A percentile compares a stretch with the other conserved stretches of the same genome.
phyloP scores from a whole-genome alignment of 495 filamentous ascomycete species.

The Niebla homalea region DNA sequence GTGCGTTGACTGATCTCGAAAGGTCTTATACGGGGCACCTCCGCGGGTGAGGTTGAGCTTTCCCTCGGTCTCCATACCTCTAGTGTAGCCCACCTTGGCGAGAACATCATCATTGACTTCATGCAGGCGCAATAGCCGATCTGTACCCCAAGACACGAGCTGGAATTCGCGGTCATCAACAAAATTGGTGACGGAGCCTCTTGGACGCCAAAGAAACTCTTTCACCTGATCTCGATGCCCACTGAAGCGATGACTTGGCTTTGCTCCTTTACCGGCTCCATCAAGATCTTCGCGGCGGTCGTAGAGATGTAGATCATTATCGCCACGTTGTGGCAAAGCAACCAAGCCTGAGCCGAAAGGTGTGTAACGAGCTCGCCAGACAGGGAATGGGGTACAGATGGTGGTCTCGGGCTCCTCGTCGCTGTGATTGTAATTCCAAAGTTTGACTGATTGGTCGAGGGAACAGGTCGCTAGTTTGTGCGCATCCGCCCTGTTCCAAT shows the following conservation, averaged over 20 bases:
- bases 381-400: slow-evolving; percentile 70
- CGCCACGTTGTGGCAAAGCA: slow-evolving; percentile 84
- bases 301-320: slow-evolving; percentile 75
- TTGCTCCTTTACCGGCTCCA: slow-evolving; percentile 32
- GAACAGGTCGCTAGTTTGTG: slow-evolving; percentile 75
- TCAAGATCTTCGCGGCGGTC: slow-evolving; percentile 44
- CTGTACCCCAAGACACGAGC: slow-evolving; percentile 83
- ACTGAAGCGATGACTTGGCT: slow-evolving; percentile 50
- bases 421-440: slow-evolving; percentile 69
- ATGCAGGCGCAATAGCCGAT: slow-evolving; percentile 70
- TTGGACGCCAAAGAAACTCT: slow-evolving; percentile 83
- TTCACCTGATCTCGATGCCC: slow-evolving; percentile 81
- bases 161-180: slow-evolving; percentile 87
- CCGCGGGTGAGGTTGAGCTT: slow-evolving; percentile 64
- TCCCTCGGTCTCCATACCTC: slow-evolving; percentile 48
- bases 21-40: slow-evolving; percentile 77
- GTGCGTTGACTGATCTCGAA: slow-evolving; percentile 42
- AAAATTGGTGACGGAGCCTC: slow-evolving; percentile 56
- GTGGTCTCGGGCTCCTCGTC: slow-evolving; percentile 55
- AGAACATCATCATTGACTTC: slow-evolving; percentile 52
- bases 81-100: slow-evolving; percentile 61
- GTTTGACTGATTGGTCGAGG: slow-evolving; percentile 82
- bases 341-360: slow-evolving; percentile 79
- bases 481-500: slow-evolving; percentile 73
- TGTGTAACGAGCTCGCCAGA: slow-evolving; percentile 88